Evolutionary conservation across 768 basidiomycete genomes (phyloP), one percentile per base, ranked within the genome.

Genomic region (Lactarius sanguifluus): DNA sequence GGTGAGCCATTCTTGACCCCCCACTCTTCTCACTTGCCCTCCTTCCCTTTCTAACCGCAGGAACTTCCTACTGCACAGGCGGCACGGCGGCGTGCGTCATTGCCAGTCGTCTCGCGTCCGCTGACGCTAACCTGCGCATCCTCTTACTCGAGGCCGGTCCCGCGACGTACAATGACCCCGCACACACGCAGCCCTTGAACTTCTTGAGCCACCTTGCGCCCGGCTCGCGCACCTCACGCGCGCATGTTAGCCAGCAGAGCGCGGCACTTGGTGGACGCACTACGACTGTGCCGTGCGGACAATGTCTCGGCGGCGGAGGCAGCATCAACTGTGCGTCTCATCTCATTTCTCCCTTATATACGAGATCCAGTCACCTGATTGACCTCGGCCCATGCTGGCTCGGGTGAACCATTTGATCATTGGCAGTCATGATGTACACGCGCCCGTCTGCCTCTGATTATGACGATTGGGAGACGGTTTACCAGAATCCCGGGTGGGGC

Each of bases 381-480:
- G 5, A 34, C 3, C 55, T 18, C 30, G 2, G 10, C 25, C 30
- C 12, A 34, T 6, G 18, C 20, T 16, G 13, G 1, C 20, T 1
- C 30, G 55, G 9, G 18, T 10, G 16, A 16, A n/a, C 12, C 16
- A 8, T 3, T 32, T 54, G 5, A 30, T 15, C 6, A 18, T 23
- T 54, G 15, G 3, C 43, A 67, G 79, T 75, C 67, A 79, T 81
- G 72, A 79, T 83, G 78, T 88, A 87, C 65, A 82, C 80, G 1
- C 81, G 88, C 28, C 82, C 84, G 13, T 75, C 84, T 9, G 82
- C 84, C 5, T 87, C 86, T 0, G 88, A 89, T 72, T 87, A 83
- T 57, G 85, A 89, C 15, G 50, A 52, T 60, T 88, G 87, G 87
- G 82, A 82, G 67, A 67, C 45, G 3, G 72, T 78, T 1, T 74